phyloP scores from a whole-genome alignment of 2,329 filamentous ascomycete genomes.

The Diaporthe eres region DNA sequence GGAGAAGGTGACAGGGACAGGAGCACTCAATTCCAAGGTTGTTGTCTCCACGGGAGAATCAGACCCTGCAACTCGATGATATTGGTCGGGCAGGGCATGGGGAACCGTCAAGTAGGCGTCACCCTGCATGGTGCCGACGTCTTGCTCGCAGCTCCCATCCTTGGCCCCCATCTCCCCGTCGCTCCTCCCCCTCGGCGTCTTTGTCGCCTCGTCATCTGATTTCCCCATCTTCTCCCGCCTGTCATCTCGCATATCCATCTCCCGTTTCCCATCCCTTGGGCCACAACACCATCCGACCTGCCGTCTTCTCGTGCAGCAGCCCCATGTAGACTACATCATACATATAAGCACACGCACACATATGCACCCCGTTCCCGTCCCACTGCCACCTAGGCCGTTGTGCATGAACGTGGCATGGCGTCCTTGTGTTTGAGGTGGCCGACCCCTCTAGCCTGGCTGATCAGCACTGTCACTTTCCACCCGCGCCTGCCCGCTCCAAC shows the following conservation, averaged over 20 bases:
- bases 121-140: constrained; percentile 21
- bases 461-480: constrained; percentile 20
- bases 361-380: background rate
- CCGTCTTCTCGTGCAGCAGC: background rate
- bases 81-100: background rate
- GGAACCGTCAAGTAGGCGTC: constrained; percentile 16
- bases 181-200: background rate
- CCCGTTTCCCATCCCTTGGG: background rate
- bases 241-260: constrained; percentile 25
- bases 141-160: background rate
- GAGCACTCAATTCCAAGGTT: background rate
- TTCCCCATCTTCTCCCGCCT: constrained; percentile 1
- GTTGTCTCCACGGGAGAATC: background rate
- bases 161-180: background rate
- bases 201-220: constrained; percentile 6
- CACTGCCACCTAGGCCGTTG: background rate
- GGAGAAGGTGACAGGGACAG: background rate
- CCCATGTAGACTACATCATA: background rate
- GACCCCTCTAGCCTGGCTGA: background rate
- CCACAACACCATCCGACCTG: background rate
- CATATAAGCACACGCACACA: background rate
- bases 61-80: background rate
- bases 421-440: background rate
- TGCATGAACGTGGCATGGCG: background rate
- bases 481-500: background rate